Conservation (phyloP, 2,329 filamentous ascomycete species). For the Colletotrichum sp. region DNA sequence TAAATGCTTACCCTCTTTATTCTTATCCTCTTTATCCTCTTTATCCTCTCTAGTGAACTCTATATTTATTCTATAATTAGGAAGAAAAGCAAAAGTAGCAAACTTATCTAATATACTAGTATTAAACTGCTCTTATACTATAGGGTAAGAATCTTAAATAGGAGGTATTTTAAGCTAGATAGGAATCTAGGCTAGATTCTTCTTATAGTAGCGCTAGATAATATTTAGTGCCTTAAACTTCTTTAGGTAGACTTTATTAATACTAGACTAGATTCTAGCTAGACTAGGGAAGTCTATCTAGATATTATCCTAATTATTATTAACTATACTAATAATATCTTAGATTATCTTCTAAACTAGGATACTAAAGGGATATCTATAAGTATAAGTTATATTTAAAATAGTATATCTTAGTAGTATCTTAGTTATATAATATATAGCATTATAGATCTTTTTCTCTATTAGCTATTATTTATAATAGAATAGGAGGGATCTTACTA, state of each 20-base stretch:
- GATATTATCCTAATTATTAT: neutral
- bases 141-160: neutral
- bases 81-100: neutral
- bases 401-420: neutral
- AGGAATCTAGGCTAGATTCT: neutral
- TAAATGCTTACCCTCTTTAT: too few relatives aligned
- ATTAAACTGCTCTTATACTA: neutral
- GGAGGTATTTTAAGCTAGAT: neutral
- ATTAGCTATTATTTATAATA: neutral
- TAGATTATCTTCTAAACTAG: neutral
- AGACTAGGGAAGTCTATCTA: neutral
- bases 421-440: neutral
- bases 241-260: neutral
- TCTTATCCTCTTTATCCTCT: too few relatives aligned
- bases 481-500: neutral
- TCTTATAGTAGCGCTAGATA: neutral
- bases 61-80: neutral
- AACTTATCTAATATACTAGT: neutral
- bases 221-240: neutral
- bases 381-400: neutral
- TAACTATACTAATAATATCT: neutral
- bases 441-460: neutral
- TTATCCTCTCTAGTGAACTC: neutral
- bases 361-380: neutral
- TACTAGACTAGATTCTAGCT: neutral